phyloP scores from a whole-genome alignment of 768 basidiomycete species.

The Chalciporus pseudorubinellus region DNA sequence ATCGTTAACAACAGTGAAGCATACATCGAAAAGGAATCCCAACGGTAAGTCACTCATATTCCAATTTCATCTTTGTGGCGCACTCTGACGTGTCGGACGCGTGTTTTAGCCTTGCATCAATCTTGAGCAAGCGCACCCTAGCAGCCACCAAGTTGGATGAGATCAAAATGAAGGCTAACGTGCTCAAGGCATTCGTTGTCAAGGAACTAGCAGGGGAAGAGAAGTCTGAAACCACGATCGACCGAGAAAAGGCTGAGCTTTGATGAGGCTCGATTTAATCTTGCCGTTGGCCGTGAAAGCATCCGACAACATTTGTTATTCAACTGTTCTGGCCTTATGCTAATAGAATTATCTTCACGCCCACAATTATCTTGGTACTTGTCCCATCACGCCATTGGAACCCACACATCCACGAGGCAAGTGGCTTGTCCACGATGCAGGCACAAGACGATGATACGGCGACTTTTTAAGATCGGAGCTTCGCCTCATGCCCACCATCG shows the following conservation, averaged over 20 bases:
- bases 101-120: slow-evolving; percentile 60
- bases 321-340: slow-evolving; percentile 9
- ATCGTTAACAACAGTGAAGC: slow-evolving; percentile 62
- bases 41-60: slow-evolving; percentile 52
- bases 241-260: slow-evolving; percentile 41
- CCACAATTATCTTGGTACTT: neutral
- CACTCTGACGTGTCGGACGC: slow-evolving; percentile 3
- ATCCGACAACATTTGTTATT: slow-evolving; percentile 15
- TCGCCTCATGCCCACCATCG: slow-evolving; percentile 25
- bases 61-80: neutral
- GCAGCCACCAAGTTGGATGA: slow-evolving; percentile 83
- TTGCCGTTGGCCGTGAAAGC: slow-evolving; percentile 7
- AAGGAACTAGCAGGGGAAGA: slow-evolving; percentile 32
- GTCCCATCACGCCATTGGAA: neutral
- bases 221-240: slow-evolving; percentile 35
- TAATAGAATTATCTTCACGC: slow-evolving; percentile 16
- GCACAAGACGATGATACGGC: slow-evolving; percentile 11
- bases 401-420: slow-evolving; percentile 21
- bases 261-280: slow-evolving; percentile 23
- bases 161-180: slow-evolving; percentile 88
- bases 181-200: slow-evolving; percentile 61
- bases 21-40: slow-evolving; percentile 84
- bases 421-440: slow-evolving; percentile 22
- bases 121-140: slow-evolving; percentile 77
- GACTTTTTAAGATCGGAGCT: slow-evolving; percentile 18